These are phyloP conservation scores for Tillandsia leiboldiana DNA, from an alignment of 176 grass and related monocot species.

Conservation along the genomic window DNA sequence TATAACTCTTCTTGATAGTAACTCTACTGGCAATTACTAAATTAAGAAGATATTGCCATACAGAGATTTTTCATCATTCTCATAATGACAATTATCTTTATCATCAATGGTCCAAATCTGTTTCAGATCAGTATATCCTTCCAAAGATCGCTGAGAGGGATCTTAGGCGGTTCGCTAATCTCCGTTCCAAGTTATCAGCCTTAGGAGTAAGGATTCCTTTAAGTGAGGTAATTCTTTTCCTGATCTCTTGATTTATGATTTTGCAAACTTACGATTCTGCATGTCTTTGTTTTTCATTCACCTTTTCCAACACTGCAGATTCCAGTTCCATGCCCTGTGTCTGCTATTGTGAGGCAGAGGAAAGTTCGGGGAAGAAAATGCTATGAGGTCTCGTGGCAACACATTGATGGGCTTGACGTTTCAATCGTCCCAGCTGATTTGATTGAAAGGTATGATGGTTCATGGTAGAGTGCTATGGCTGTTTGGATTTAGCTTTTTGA, in stretches of 20 bases:
- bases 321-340: conserved; percentile 75
- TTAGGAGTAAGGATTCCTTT: conserved; percentile 34
- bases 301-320: conserved; percentile 27
- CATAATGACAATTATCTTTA: not conserved
- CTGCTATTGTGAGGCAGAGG: conserved; percentile 48
- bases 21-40: too few relatives aligned
- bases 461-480: not conserved
- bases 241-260: not conserved
- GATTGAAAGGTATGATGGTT: conserved; percentile 42
- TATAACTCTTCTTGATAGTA: too few relatives aligned
- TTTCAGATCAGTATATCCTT: conserved; percentile 84
- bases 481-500: conserved; percentile 7
- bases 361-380: conserved; percentile 68
- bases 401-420: conserved; percentile 42
- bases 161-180: conserved; percentile 70
- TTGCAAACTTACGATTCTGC: not conserved
- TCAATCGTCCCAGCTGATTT: conserved; percentile 69
- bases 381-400: conserved; percentile 85
- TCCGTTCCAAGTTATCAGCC: conserved; percentile 46
- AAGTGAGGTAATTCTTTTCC: conserved; percentile 27
- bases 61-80: not conserved
- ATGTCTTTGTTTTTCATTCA: not conserved
- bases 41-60: not conserved
- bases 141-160: conserved; percentile 96
- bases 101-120: conserved; percentile 5